Percentiles rank a stretch among this genome's conserved stretches.
These are phyloP conservation scores for Asterionellopsis glacialis DNA, from an alignment of 108 stramenopile genomes.

Conservation along the genomic window DNA sequence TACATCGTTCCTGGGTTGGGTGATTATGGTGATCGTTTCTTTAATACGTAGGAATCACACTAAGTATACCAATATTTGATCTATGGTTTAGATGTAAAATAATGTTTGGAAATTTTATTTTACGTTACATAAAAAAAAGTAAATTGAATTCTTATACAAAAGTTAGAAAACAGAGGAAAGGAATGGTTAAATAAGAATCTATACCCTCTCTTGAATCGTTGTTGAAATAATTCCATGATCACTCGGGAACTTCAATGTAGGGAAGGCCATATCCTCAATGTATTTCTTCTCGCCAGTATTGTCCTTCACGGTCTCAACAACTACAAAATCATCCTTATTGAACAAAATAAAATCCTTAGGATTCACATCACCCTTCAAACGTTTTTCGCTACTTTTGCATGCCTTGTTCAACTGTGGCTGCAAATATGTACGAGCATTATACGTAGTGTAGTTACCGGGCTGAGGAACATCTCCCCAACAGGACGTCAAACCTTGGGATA, in stretches of 20 bases:
- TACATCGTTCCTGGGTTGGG: conserved; percentile 98
- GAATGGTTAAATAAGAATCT: too few species aligned
- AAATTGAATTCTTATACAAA: too few species aligned
- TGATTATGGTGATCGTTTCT: conserved; percentile 59
- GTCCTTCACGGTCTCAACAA: conserved; percentile 62
- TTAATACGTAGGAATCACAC: too few species aligned
- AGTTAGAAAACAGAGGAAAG: too few species aligned
- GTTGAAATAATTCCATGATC: conserved; percentile 81
- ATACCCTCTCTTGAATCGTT: too few species aligned
- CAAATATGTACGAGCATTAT: conserved; percentile 64
- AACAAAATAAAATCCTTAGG: conserved; percentile 89
- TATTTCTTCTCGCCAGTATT: conserved; percentile 71
- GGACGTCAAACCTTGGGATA: conserved; percentile 44
- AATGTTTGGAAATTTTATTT: too few species aligned
- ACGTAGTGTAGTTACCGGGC: conserved; percentile 55
- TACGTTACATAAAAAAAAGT: too few species aligned
- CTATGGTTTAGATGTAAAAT: too few species aligned
- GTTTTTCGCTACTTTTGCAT: conserved; percentile 52
- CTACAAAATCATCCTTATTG: conserved; percentile 46
- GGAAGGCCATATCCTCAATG: conserved; percentile 75
- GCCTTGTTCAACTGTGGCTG: conserved; percentile 90
- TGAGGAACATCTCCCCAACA: conserved; percentile 76
- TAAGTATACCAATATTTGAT: too few species aligned
- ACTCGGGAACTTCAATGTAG: conserved; percentile 80
- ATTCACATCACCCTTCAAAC: conserved; percentile 62